These are phyloP conservation scores for Tinospora cordifolia DNA, from an alignment of 164 flowering plant genomes.

Conservation along the genomic window DNA sequence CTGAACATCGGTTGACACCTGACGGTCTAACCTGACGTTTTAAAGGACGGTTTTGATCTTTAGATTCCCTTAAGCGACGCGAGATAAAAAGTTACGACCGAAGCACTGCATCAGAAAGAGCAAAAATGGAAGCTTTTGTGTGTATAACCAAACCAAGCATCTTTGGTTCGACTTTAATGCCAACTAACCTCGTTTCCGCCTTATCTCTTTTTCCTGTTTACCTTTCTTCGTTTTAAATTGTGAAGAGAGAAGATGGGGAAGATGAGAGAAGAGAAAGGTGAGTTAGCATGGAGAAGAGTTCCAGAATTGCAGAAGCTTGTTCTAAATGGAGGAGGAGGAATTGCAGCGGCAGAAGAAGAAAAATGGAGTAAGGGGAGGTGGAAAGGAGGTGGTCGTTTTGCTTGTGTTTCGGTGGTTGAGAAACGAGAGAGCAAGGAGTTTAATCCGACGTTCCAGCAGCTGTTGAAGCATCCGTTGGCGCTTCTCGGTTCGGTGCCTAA, in stretches of 20 bases:
- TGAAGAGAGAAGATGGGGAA: background rate
- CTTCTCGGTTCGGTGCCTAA: constrained; percentile 55
- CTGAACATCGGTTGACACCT: no score
- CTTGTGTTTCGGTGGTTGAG: constrained; percentile 38
- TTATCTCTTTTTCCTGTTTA: constrained; percentile 6
- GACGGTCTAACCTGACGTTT: no score
- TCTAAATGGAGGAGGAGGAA: background rate
- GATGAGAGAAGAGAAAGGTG: constrained; percentile 35
- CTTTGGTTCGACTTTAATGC: background rate
- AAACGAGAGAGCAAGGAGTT: constrained; percentile 34
- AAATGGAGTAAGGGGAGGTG: constrained; percentile 14
- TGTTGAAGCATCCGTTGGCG: constrained; percentile 76
- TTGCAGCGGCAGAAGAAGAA: constrained; percentile 14
- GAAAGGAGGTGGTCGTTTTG: constrained; percentile 26
- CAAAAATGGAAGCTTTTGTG: background rate
- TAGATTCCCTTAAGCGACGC: no score
- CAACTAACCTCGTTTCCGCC: constrained; percentile 13
- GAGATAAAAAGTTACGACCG: background rate
- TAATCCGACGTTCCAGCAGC: constrained; percentile 43
- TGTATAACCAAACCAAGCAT: no score
- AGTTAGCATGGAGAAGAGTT: constrained; percentile 27
- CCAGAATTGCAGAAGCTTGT: constrained; percentile 21
- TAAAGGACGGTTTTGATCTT: no score
- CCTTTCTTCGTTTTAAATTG: background rate
- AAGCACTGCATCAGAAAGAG: background rate